Percentiles rank a stretch among this genome's conserved stretches.
phyloP scores from a whole-genome alignment of 1,284 basidiomycete genomes.

The Malassezia restricta region DNA sequence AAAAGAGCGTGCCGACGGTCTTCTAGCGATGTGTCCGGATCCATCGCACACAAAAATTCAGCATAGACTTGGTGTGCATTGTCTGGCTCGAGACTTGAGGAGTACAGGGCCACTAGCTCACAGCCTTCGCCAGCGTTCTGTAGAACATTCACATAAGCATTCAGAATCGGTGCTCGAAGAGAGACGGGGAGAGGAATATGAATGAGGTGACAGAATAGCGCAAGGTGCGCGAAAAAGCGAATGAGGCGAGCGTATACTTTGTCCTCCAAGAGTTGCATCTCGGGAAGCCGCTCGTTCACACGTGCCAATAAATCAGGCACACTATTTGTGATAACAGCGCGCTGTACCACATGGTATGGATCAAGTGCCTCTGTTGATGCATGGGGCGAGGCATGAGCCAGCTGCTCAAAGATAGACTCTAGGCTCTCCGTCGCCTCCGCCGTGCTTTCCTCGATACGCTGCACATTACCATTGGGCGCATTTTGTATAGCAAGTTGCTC shows the following conservation, averaged over 20 bases:
- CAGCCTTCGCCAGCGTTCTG: slow-evolving; percentile 60
- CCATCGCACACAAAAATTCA: slow-evolving; percentile 63
- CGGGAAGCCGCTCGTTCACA: slow-evolving; percentile 27
- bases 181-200: slow-evolving; percentile 51
- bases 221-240: slow-evolving; percentile 91
- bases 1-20: slow-evolving; percentile 64
- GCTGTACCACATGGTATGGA: slow-evolving; percentile 73
- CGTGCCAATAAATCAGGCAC: slow-evolving; percentile 49
- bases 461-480: not conserved
- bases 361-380: slow-evolving; percentile 53
- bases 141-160: slow-evolving; percentile 75
- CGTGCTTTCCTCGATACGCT: not conserved
- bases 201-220: slow-evolving; percentile 74
- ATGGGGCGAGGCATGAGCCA: slow-evolving; percentile 29
- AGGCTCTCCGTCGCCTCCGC: slow-evolving; percentile 13
- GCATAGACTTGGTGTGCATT: slow-evolving; percentile 87
- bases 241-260: slow-evolving; percentile 47
- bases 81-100: slow-evolving; percentile 69
- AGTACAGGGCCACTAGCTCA: slow-evolving; percentile 77
- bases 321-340: slow-evolving; percentile 68
- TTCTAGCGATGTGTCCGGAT: slow-evolving; percentile 57
- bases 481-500: slow-evolving; percentile 49
- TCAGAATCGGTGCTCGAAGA: slow-evolving; percentile 64
- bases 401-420: slow-evolving; percentile 31
- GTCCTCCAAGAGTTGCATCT: slow-evolving; percentile 28